Evolutionary conservation across 495 filamentous ascomycete genomes (phyloP).

Genomic region (Neurospora discreta): DNA sequence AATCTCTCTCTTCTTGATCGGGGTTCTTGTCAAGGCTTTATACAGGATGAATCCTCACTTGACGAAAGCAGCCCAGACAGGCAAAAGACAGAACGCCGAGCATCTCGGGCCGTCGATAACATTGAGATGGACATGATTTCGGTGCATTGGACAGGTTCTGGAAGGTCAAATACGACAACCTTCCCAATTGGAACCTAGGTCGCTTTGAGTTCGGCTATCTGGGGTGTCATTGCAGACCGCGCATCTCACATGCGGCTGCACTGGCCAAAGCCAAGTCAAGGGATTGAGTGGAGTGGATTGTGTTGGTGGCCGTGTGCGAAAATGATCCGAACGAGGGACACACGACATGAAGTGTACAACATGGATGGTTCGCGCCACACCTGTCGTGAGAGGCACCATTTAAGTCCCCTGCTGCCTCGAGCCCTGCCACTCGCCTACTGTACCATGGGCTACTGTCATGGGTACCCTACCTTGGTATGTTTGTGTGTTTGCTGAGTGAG

Average conservation of each 20-base stretch:
- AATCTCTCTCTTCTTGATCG: background rate
- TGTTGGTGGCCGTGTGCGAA: background rate
- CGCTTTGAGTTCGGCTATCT: background rate
- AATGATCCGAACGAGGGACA: background rate
- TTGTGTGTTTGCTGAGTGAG: background rate
- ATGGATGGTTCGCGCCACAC: background rate
- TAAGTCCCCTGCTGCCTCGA: background rate
- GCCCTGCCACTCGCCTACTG: background rate
- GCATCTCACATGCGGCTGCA: background rate
- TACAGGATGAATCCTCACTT: background rate
- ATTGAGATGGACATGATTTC: background rate
- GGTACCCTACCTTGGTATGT: background rate
- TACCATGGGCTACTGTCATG: background rate
- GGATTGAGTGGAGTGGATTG: background rate
- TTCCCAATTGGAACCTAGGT: conserved; percentile 14
- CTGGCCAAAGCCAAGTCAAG: background rate
- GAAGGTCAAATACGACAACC: conserved; percentile 12
- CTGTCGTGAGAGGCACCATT: background rate
- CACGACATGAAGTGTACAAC: background rate
- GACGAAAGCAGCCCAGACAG: background rate
- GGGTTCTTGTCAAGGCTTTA: background rate
- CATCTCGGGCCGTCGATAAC: background rate
- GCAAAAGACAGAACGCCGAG: no score
- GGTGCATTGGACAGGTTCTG: conserved; percentile 3
- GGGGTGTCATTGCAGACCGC: background rate